Percentiles rank a stretch among this genome's conserved stretches.
Evolutionary conservation across 2,329 filamentous ascomycete genomes (phyloP).

Genomic region (Aspergillus fructus): DNA sequence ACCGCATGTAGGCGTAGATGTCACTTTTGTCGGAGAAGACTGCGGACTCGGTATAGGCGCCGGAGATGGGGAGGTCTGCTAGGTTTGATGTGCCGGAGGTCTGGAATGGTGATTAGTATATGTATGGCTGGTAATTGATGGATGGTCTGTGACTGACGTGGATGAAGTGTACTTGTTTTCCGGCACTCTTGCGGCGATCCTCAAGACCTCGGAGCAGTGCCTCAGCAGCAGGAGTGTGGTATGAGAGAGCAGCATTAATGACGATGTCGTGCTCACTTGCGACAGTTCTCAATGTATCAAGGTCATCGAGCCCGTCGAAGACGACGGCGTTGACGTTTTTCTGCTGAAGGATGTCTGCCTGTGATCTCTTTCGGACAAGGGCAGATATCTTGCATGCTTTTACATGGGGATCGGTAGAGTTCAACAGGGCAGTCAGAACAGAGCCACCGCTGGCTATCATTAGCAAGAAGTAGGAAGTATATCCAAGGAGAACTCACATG

Average conservation of each 20-base stretch:
- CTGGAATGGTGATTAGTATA: background rate
- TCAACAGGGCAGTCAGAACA: background rate
- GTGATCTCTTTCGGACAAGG: background rate
- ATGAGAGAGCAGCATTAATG: conserved; percentile 45
- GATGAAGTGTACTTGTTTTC: conserved; percentile 34
- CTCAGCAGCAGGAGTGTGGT: conserved; percentile 37
- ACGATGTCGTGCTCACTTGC: conserved; percentile 33
- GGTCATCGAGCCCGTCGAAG: conserved; percentile 18
- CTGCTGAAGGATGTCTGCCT: background rate
- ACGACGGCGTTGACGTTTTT: conserved; percentile 10
- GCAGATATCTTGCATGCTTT: background rate
- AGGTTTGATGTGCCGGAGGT: conserved; percentile 25
- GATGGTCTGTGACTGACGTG: conserved; percentile 28
- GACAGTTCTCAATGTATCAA: conserved; percentile 4
- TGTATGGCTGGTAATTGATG: background rate
- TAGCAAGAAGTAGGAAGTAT: background rate
- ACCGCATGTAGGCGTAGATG: conserved; percentile 44
- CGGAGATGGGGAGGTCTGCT: conserved; percentile 42
- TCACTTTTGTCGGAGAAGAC: conserved; percentile 47
- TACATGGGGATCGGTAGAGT: background rate
- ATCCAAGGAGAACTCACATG: background rate
- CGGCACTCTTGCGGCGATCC: conserved; percentile 29
- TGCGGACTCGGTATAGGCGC: conserved; percentile 28
- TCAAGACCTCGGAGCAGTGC: conserved; percentile 47
- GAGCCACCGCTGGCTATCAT: background rate